phyloP scores from a whole-genome alignment of 169 alveolate genomes.

The Eimeria acervulina region DNA sequence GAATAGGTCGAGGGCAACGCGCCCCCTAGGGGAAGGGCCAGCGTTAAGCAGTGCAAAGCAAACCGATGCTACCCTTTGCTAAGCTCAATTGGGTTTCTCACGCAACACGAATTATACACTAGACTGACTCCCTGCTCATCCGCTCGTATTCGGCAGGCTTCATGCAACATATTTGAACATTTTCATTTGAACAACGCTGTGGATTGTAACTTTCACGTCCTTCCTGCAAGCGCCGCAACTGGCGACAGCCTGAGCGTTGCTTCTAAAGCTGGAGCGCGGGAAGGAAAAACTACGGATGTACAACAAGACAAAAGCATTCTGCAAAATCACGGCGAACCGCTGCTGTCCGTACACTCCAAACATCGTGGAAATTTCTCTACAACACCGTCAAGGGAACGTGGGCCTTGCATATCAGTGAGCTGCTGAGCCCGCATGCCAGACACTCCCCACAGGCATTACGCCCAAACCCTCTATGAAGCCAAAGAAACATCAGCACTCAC shows the following conservation, averaged over 20 bases:
- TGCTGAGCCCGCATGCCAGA: neutral
- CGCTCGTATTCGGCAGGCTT: no score
- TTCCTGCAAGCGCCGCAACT: no score
- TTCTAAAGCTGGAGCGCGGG: neutral
- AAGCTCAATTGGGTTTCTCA: no score
- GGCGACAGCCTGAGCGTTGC: no score
- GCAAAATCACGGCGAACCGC: neutral
- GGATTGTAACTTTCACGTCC: no score
- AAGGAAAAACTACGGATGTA: neutral
- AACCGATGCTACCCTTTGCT: no score
- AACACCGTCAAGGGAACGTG: neutral
- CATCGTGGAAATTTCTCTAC: neutral
- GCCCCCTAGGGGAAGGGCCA: neutral
- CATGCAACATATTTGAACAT: no score
- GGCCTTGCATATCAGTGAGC: neutral
- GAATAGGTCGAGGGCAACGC: slow-evolving; percentile 28
- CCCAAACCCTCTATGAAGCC: neutral
- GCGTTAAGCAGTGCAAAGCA: no score
- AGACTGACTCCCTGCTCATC: no score
- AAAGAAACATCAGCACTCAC: neutral
- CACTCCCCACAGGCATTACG: neutral
- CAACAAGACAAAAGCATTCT: neutral
- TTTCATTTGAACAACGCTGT: no score
- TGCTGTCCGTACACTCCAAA: neutral
- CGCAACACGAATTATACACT: no score